These are phyloP conservation scores for Leptographium galeiforme DNA, from an alignment of 2,329 filamentous ascomycete genomes.

Conservation along the genomic window DNA sequence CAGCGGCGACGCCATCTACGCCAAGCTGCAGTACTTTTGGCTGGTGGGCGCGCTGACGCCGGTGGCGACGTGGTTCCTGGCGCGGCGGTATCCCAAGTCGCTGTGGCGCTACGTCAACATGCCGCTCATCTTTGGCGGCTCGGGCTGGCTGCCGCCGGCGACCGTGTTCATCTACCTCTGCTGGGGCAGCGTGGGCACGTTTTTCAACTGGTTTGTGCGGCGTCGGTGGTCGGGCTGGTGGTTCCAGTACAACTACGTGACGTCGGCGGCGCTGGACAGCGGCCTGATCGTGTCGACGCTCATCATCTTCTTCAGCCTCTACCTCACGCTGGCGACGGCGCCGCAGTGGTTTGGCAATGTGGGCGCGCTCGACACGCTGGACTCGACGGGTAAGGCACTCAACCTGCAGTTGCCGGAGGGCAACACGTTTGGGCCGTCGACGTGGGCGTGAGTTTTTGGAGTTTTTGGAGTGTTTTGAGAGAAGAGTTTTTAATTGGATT, in stretches of 20 bases:
- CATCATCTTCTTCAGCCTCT: slow-evolving; percentile 56
- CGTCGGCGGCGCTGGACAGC: slow-evolving; percentile 56
- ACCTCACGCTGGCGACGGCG: slow-evolving; percentile 39
- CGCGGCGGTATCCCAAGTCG: slow-evolving; percentile 47
- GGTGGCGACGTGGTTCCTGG: slow-evolving; percentile 48
- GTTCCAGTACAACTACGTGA: slow-evolving; percentile 66
- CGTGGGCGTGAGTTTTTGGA: slow-evolving; percentile 4
- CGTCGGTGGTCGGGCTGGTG: slow-evolving; percentile 58
- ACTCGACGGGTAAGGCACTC: slow-evolving; percentile 4
- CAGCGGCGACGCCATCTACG: slow-evolving; percentile 47
- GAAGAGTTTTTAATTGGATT: not conserved
- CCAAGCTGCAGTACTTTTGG: slow-evolving; percentile 56
- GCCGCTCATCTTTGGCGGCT: slow-evolving; percentile 55
- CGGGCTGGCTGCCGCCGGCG: slow-evolving; percentile 51
- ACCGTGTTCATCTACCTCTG: slow-evolving; percentile 58
- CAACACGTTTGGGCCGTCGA: slow-evolving; percentile 9
- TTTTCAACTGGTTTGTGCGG: slow-evolving; percentile 58
- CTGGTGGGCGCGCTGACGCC: slow-evolving; percentile 51
- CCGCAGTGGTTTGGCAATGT: slow-evolving; percentile 52
- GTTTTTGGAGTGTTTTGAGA: not conserved
- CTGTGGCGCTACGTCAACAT: slow-evolving; percentile 52
- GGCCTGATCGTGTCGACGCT: slow-evolving; percentile 54
- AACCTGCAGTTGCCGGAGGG: slow-evolving; percentile 1
- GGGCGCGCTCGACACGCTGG: slow-evolving; percentile 11
- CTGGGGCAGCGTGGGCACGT: slow-evolving; percentile 53